These are phyloP conservation scores for Boletus reticulatus DNA, from an alignment of 768 basidiomycete species.

Conservation along the genomic window DNA sequence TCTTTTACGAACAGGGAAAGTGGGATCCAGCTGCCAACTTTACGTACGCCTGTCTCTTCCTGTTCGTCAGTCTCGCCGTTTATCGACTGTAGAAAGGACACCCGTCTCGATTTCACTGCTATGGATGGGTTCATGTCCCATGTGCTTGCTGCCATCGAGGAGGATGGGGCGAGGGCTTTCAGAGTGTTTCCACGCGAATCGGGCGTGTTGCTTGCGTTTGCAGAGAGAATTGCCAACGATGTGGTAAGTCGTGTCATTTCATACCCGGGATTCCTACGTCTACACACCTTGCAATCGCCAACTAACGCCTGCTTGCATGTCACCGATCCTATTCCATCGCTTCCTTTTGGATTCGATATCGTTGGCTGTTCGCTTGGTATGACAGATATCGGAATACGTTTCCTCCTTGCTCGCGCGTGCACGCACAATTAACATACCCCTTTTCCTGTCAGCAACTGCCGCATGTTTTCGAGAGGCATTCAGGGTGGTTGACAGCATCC, in stretches of 20 bases:
- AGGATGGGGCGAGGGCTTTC: conserved; percentile 79
- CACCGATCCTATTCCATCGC: neutral
- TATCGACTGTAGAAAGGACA: conserved; percentile 41
- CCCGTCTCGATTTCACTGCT: conserved; percentile 77
- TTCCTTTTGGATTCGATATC: neutral
- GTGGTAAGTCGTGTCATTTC: conserved; percentile 53
- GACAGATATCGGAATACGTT: conserved; percentile 85
- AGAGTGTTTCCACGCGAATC: conserved; percentile 83
- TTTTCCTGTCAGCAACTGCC: conserved; percentile 81
- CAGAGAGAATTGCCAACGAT: conserved; percentile 81
- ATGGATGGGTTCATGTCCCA: conserved; percentile 90
- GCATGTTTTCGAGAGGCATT: conserved; percentile 89
- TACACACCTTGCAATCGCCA: too few relatives aligned
- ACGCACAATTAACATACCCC: conserved; percentile 65
- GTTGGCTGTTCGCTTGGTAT: neutral
- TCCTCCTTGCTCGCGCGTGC: conserved; percentile 73
- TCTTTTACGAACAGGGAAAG: conserved; percentile 82
- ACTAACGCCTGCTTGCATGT: neutral
- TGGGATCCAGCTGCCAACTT: conserved; percentile 86
- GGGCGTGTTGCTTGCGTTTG: conserved; percentile 75
- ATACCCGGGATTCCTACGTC: neutral
- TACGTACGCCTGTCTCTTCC: conserved; percentile 45
- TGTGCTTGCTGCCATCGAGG: conserved; percentile 59
- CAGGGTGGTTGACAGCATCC: conserved; percentile 76
- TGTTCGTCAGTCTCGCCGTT: neutral